Base-by-base conservation (phyloP, 768 basidiomycete genomes). In the Dioszegia aurantiaca region DNA sequence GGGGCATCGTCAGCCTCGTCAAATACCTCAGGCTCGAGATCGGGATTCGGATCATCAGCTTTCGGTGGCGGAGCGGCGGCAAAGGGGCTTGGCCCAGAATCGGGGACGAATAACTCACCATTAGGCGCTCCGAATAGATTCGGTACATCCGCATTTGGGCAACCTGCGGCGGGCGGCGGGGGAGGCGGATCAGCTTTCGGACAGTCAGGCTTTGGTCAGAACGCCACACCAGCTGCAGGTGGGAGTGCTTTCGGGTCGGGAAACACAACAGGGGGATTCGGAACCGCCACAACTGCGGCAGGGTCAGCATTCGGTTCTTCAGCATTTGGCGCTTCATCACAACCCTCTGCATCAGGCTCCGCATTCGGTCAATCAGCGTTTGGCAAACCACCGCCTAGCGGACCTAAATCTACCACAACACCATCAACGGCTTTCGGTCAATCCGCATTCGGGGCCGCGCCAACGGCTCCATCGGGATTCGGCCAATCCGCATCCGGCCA, bases 71-170 rank as follows among this genome's bases (percentile, higher is more conserved):
- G n/a, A n/a, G n/a, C n/a, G n/a, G n/a, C n/a, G 19, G 6, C 40
- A 42, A 17, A 9, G 26, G 23, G 19, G 17, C 21, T 10, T 23
- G 43, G 43, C 5, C 43, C 43, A 16, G 43, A 23, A 11, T 44
- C 43, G 5, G 43, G 43, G 6, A 44, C 43, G 43, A 44, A 44
- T 16, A 19, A 17, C n/a, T 6, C 16, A 11, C 43, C 43, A 8
- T 23, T 44, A 6, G n/a, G n/a, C 6, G 17, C n/a, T 3, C 23
- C 43, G 9, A 44, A 24, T 24, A n/a, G 43, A 11, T 44, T 44
- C 10, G 58, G 63, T 19, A 58, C 58, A 9, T 47, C 17, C 19
- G 39, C 53, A 28, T 63, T 63, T 24, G 65, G 65, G 8, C 65
- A 63, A 33, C 60, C 48, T 6, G 33, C 33, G 14, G 33, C 33